phyloP scores from a whole-genome alignment of 495 filamentous ascomycete genomes.

The Neurospora sp. region DNA sequence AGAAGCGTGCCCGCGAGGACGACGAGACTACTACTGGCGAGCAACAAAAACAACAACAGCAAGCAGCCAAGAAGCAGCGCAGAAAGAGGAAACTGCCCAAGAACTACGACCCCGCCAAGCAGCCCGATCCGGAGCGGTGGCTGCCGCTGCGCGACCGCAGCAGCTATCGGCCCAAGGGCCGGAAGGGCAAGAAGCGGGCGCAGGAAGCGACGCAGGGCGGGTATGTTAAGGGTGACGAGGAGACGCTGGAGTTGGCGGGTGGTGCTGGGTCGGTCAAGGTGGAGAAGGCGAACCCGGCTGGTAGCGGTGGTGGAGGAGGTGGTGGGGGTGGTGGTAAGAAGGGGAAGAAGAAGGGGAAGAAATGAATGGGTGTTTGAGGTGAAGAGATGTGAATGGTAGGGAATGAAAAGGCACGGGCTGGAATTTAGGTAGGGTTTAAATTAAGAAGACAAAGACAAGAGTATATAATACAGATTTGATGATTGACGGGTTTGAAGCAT shows the following conservation, averaged over 20 bases:
- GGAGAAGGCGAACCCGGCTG: conserved; percentile 34
- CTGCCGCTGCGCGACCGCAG: conserved; percentile 80
- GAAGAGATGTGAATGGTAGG: neutral
- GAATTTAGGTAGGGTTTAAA: neutral
- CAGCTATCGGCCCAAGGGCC: conserved; percentile 79
- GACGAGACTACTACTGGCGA: conserved; percentile 24
- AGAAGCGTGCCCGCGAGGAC: conserved; percentile 21
- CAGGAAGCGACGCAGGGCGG: conserved; percentile 80
- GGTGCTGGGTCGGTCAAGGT: conserved; percentile 49
- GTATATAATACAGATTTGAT: neutral
- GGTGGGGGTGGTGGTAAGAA: conserved; percentile 25
- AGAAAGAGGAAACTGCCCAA: conserved; percentile 69
- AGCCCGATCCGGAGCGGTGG: conserved; percentile 84
- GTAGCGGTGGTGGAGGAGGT: conserved; percentile 17
- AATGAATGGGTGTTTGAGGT: conserved; percentile 23
- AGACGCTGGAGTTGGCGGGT: conserved; percentile 53
- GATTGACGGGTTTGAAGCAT: neutral
- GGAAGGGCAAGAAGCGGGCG: conserved; percentile 76
- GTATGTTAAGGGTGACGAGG: conserved; percentile 50
- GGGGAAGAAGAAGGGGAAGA: conserved; percentile 71
- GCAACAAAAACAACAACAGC: conserved; percentile 44
- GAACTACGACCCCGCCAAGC: conserved; percentile 62
- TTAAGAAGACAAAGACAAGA: neutral
- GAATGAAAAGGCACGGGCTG: neutral
- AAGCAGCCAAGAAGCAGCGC: conserved; percentile 55